Percentiles rank a stretch among this genome's conserved stretches.
Conservation (phyloP, 1,284 basidiomycete genomes). For the Leucocoprinus gongylophorus region DNA sequence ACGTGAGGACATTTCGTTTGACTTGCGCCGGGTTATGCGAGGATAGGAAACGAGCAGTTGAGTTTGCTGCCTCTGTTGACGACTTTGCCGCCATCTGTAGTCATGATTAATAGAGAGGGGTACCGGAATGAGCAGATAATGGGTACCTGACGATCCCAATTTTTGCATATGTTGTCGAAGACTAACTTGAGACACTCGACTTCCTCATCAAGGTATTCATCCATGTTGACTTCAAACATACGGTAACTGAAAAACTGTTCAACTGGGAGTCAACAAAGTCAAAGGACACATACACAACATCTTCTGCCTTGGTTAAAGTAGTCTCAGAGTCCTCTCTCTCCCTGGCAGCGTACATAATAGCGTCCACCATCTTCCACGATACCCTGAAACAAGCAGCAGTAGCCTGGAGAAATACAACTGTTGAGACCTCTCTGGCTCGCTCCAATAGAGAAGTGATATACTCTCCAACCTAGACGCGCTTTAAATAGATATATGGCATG, state of each 20-base stretch:
- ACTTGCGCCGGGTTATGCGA: conserved; percentile 88
- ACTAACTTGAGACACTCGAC: conserved; percentile 72
- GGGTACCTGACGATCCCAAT: conserved; percentile 69
- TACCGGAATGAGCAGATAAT: background rate
- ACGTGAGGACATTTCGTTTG: conserved; percentile 88
- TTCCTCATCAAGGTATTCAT: conserved; percentile 95
- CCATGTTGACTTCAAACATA: conserved; percentile 95
- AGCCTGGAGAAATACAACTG: conserved; percentile 75
- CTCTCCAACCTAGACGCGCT: conserved; percentile 62
- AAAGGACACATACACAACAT: conserved; percentile 57
- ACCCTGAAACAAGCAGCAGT: conserved; percentile 88
- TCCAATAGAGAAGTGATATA: conserved; percentile 78
- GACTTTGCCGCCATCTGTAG: conserved; percentile 20
- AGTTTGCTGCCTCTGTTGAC: conserved; percentile 14
- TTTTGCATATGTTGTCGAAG: conserved; percentile 70
- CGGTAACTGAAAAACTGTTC: conserved; percentile 49
- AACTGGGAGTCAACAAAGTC: conserved; percentile 19
- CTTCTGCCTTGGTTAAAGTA: conserved; percentile 55
- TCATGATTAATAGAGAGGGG: background rate
- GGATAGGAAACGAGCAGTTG: conserved; percentile 57
- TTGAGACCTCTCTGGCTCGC: conserved; percentile 69
- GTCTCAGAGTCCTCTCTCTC: conserved; percentile 30
- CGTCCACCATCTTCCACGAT: conserved; percentile 80
- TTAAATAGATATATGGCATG: conserved; percentile 1
- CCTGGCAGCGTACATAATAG: conserved; percentile 50